A percentile compares a stretch with the other conserved stretches of the same genome.
phyloP scores from a whole-genome alignment of 2,329 filamentous ascomycete species.

The Phialemoniopsis sp. region DNA sequence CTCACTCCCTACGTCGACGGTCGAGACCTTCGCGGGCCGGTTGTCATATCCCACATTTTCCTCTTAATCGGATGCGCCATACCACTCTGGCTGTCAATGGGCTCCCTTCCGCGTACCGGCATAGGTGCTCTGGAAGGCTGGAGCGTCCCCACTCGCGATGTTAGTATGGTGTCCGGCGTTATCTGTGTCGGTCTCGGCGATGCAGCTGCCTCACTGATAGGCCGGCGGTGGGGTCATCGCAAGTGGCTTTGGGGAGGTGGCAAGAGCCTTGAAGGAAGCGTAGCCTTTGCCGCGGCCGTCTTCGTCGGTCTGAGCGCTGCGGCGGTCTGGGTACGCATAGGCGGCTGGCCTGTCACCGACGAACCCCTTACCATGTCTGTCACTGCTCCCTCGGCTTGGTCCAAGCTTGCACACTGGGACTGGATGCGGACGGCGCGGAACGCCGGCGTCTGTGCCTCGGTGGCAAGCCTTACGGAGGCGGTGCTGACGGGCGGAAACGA shows the following conservation, averaged over 20 bases:
- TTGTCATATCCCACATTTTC: conserved; percentile 95
- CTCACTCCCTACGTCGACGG: conserved; percentile 93
- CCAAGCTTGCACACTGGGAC: conserved; percentile 3
- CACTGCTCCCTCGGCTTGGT: conserved; percentile 5
- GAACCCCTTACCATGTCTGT: conserved; percentile 32
- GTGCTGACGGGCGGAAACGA: conserved; percentile 96
- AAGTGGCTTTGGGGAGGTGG: conserved; percentile 98
- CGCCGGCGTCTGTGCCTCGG: conserved; percentile 65
- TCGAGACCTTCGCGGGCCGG: conserved; percentile 84
- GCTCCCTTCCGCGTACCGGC: conserved; percentile 58
- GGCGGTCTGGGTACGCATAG: conserved; percentile 70
- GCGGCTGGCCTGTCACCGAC: conserved; percentile 72
- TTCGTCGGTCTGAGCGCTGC: conserved; percentile 67
- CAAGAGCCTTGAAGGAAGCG: conserved; percentile 85
- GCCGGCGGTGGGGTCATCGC: conserved; percentile 75
- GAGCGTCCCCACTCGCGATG: conserved; percentile 70
- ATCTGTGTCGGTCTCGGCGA: conserved; percentile 95
- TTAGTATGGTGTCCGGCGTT: conserved; percentile 88
- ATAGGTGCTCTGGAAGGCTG: conserved; percentile 60
- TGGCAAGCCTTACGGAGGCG: conserved; percentile 89
- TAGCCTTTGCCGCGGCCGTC: conserved; percentile 80
- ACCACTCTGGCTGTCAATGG: conserved; percentile 84
- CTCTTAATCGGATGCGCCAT: conserved; percentile 92
- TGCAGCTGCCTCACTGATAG: conserved; percentile 86
- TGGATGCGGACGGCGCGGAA: conserved; percentile 66